phyloP scores from a whole-genome alignment of 305 asterid genomes.

The Fraxinus nigra region DNA sequence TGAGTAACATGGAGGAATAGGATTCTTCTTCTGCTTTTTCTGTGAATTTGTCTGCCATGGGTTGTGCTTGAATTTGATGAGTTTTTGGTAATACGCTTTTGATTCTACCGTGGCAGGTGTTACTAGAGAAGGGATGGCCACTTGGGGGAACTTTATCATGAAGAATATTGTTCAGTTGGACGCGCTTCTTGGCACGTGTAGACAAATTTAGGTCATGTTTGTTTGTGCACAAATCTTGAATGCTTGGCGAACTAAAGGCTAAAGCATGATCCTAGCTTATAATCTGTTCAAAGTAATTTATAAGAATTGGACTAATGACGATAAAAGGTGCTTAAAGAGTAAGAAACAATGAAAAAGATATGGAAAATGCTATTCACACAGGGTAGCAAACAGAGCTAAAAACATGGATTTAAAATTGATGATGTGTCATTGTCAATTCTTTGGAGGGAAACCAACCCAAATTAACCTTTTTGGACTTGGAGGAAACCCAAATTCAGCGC shows the following conservation, averaged over 20 bases:
- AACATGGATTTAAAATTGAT: too few relatives aligned
- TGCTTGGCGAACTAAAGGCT: background rate
- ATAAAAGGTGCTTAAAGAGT: background rate
- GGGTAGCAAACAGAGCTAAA: too few relatives aligned
- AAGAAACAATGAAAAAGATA: background rate
- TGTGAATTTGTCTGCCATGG: conserved; percentile 20
- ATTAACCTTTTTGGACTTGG: too few relatives aligned
- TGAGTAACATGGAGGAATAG: conserved; percentile 24
- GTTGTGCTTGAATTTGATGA: background rate
- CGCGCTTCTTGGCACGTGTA: background rate
- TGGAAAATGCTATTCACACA: too few relatives aligned
- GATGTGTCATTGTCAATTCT: too few relatives aligned
- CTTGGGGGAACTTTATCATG: background rate
- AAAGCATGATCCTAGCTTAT: background rate
- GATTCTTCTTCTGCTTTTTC: conserved; percentile 3
- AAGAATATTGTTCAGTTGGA: background rate
- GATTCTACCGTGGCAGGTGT: background rate
- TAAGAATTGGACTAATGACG: background rate
- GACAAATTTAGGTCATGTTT: background rate
- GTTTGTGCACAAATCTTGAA: background rate
- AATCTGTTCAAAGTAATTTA: background rate
- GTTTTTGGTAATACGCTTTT: background rate
- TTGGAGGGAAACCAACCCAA: too few relatives aligned
- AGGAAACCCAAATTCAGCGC: too few relatives aligned
- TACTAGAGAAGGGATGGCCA: background rate